Base-by-base conservation (phyloP, 75 land plant species). In the Isoetes taiwanensis region DNA sequence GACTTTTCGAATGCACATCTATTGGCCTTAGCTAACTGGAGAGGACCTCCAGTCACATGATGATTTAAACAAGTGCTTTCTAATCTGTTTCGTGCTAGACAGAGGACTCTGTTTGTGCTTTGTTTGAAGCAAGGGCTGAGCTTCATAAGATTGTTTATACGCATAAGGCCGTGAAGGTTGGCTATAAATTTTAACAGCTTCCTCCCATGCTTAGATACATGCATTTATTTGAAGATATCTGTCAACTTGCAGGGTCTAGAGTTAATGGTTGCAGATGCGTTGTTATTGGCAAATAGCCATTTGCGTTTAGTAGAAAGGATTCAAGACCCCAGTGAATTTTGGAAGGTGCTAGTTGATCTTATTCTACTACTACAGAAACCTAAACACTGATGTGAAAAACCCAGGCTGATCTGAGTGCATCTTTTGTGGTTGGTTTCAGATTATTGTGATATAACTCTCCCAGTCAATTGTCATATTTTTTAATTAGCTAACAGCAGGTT, bases 161-260 rank as follows among this genome's bases (percentile, higher is more conserved):
- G 10, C 98, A 93, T 74, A 64, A 86, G 30, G 87, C 87, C 84
- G 98, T 93, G 3, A 93, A 93, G 98, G 98, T 93, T 63, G 17
- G 30, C n/a, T n/a, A n/a, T 27, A 29, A 46, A 46, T 29, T 19
- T 46, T 19, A 6, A 55, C 21, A 33, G n/a, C 31, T 55, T 30
- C 31, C 3, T 55, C 10, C 32, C 12, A 31, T 55, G 21, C 23
- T 54, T 21, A 35, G 20, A 30, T 2, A 14, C 33, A 11, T 20
- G 0, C 16, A 32, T 14, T 12, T 16, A 32, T 31, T 54, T 20
- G 25, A 54, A 32, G n/a, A 8, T 1, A 1, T 37, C 11, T 54
- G 19, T 54, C 20, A 30, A 20, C 2, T 33, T 33, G n/a, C 76
- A 93, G 98, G 98, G 94, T 11, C 65, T 93, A 55, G 98, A 93